Evolutionary conservation across 331 rosid species (phyloP).

Genomic region (Saraca asoca): DNA sequence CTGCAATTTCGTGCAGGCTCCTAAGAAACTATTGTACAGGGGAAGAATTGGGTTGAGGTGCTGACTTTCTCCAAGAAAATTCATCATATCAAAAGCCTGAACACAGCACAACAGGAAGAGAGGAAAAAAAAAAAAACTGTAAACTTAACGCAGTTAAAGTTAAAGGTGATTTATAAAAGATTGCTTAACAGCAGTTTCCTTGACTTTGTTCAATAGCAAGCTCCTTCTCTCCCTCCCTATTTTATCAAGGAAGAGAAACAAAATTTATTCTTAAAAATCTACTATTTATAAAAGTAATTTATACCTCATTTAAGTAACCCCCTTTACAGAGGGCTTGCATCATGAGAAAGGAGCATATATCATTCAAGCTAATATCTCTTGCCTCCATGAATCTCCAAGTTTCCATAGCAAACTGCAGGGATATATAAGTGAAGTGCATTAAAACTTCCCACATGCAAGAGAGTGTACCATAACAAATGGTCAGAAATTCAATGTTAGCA

Average conservation of each 20-base stretch:
- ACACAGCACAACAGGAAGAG: conserved; percentile 31
- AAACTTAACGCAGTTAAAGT: conserved; percentile 3
- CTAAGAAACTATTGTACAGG: conserved; percentile 59
- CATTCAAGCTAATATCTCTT: conserved; percentile 51
- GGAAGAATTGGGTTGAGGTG: conserved; percentile 49
- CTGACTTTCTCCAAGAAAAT: conserved; percentile 56
- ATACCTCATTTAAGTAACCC: conserved; percentile 77
- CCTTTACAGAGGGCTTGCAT: conserved; percentile 66
- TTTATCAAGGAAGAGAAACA: conserved; percentile 10
- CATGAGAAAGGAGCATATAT: conserved; percentile 56
- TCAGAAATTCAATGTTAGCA: conserved; percentile 18
- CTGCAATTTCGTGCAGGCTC: conserved; percentile 51
- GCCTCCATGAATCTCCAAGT: conserved; percentile 73
- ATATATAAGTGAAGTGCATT: conserved; percentile 17
- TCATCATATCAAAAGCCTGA: conserved; percentile 72
- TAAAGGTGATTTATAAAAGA: conserved; percentile 7
- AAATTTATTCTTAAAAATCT: conserved; percentile 16
- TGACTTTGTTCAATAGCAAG: background rate
- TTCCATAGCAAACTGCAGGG: conserved; percentile 79
- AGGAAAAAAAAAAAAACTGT: conserved; percentile 29
- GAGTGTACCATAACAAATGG: conserved; percentile 16
- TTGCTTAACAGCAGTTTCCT: conserved; percentile 1
- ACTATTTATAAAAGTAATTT: conserved; percentile 17
- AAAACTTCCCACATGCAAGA: conserved; percentile 12
- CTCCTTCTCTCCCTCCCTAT: conserved; percentile 16